Conservation (phyloP, 2,329 filamentous ascomycete species). For the Pseudogymnoascus sp. region DNA sequence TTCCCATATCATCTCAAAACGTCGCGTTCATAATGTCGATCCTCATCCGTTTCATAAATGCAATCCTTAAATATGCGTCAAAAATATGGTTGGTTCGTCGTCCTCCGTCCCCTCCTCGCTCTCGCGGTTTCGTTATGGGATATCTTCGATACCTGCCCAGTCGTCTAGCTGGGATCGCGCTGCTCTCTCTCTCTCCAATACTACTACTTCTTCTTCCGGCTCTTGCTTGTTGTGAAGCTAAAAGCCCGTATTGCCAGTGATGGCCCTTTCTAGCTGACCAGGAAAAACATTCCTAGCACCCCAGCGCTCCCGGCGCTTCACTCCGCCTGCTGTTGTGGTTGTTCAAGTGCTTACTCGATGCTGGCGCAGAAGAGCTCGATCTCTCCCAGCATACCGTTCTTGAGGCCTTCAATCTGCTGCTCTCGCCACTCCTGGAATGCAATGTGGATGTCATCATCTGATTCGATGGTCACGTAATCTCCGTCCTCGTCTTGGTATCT, state of each 20-base stretch:
- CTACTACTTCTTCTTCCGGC: neutral
- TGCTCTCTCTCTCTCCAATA: neutral
- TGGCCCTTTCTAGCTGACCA: slow-evolving; percentile 6
- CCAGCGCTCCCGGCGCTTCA: slow-evolving; percentile 2
- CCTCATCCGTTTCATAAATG: slow-evolving; percentile 1
- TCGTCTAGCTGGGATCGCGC: neutral
- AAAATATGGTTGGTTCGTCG: neutral
- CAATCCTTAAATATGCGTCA: neutral
- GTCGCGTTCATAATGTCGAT: slow-evolving; percentile 8
- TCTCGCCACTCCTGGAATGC: slow-evolving; percentile 94
- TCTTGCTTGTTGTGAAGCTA: slow-evolving; percentile 7
- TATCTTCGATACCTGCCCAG: neutral
- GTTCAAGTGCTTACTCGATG: slow-evolving; percentile 19
- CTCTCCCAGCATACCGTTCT: slow-evolving; percentile 70
- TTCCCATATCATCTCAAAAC: slow-evolving; percentile 6
- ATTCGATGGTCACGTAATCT: slow-evolving; percentile 88
- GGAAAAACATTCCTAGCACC: neutral
- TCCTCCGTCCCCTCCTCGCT: neutral
- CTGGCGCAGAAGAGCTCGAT: slow-evolving; percentile 78
- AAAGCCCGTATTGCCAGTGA: neutral
- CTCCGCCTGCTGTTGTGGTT: neutral
- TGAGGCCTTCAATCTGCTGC: slow-evolving; percentile 53
- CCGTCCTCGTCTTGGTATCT: slow-evolving; percentile 89
- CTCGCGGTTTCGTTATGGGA: neutral
- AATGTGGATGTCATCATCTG: slow-evolving; percentile 92